A percentile compares a stretch with the other conserved stretches of the same genome.
Conservation (phyloP, 2,329 filamentous ascomycete species). For the Alternaria incomplexa region DNA sequence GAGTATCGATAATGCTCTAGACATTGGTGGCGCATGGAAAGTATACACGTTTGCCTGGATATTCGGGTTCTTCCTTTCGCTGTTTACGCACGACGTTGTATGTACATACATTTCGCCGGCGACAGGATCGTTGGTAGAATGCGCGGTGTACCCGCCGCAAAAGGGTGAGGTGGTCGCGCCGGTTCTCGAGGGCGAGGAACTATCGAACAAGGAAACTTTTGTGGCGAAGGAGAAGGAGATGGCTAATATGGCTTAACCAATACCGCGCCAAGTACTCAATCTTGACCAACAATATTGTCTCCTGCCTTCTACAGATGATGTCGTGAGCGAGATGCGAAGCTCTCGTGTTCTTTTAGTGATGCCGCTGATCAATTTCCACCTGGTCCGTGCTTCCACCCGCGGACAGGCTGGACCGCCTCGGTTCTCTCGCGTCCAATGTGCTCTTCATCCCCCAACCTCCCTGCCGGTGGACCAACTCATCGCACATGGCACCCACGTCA, state of each 20-base stretch:
- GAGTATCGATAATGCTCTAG: constrained; percentile 44
- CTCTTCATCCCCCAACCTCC: neutral
- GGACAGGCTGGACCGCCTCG: constrained; percentile 13
- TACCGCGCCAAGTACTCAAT: neutral
- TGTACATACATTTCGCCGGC: constrained; percentile 49
- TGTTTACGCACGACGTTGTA: constrained; percentile 48
- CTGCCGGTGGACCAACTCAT: neutral
- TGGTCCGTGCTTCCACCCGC: constrained; percentile 14
- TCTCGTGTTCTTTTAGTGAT: constrained; percentile 17
- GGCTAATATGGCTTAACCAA: constrained; percentile 17
- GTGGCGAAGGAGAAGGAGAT: constrained; percentile 37
- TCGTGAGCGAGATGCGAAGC: neutral
- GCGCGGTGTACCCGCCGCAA: constrained; percentile 47
- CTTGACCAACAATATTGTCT: no score
- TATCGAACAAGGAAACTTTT: constrained; percentile 23
- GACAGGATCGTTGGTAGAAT: constrained; percentile 41
- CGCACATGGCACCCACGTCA: neutral
- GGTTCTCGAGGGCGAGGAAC: constrained; percentile 31
- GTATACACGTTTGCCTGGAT: constrained; percentile 53
- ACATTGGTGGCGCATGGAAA: constrained; percentile 51
- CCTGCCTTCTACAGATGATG: neutral
- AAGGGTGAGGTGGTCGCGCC: constrained; percentile 32
- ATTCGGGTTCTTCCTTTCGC: constrained; percentile 49
- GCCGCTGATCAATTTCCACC: constrained; percentile 32
- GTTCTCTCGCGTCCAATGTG: constrained; percentile 20